Evolutionary conservation across 2,329 filamentous ascomycete genomes (phyloP).

Genomic region (Tolypocladium ovalisporum): DNA sequence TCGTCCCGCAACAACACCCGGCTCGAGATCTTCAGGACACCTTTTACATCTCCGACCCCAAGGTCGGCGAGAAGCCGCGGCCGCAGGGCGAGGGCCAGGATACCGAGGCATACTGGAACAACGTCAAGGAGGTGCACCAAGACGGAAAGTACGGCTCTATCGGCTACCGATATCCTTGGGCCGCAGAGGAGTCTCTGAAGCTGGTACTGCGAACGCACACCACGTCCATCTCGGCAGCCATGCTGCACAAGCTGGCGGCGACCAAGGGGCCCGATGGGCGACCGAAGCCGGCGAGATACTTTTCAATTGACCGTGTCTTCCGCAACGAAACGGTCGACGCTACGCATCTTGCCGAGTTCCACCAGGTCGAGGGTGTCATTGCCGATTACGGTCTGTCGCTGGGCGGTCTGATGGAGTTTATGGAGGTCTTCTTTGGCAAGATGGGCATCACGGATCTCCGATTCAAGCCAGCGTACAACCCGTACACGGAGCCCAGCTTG

Average conservation of each 20-base stretch:
- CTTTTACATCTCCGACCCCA: slow-evolving; percentile 93
- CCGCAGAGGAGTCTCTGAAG: slow-evolving; percentile 68
- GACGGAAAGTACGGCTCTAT: slow-evolving; percentile 88
- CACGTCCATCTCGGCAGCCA: slow-evolving; percentile 80
- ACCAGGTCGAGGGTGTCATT: slow-evolving; percentile 97
- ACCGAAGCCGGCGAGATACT: slow-evolving; percentile 71
- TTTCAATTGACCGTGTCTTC: slow-evolving; percentile 98
- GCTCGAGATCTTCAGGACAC: slow-evolving; percentile 96
- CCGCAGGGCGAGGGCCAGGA: slow-evolving; percentile 45
- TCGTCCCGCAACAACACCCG: slow-evolving; percentile 90
- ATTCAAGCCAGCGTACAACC: slow-evolving; percentile 72
- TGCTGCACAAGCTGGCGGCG: slow-evolving; percentile 80
- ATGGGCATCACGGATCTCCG: slow-evolving; percentile 79
- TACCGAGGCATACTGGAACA: slow-evolving; percentile 80
- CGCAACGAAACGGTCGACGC: slow-evolving; percentile 95
- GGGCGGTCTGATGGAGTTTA: slow-evolving; percentile 84
- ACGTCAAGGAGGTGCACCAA: slow-evolving; percentile 79
- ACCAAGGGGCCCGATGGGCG: slow-evolving; percentile 63
- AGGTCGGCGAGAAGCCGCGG: slow-evolving; percentile 58
- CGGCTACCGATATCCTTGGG: slow-evolving; percentile 93
- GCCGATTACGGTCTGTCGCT: slow-evolving; percentile 90
- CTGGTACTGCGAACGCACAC: slow-evolving; percentile 94
- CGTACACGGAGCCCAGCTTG: slow-evolving; percentile 84
- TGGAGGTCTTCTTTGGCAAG: slow-evolving; percentile 91
- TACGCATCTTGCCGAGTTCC: slow-evolving; percentile 94